Percentiles rank a stretch among this genome's conserved stretches.
These are phyloP conservation scores for Aspergillus japonicus DNA, from an alignment of 2,329 filamentous ascomycete genomes.

Conservation along the genomic window DNA sequence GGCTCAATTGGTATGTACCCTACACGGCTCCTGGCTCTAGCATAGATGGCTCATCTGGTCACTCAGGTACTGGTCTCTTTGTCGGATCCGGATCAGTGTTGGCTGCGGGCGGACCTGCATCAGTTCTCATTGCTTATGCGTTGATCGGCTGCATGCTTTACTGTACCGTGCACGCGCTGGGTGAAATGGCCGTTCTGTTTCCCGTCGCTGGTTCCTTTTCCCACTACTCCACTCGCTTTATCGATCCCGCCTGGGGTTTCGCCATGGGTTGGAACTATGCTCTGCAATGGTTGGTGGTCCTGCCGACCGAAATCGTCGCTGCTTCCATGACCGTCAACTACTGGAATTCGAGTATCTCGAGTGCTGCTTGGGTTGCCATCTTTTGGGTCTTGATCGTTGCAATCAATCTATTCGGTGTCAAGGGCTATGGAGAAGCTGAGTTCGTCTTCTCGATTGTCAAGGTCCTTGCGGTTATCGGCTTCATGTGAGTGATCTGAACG, in stretches of 20 bases:
- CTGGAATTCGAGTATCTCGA: slow-evolving; percentile 66
- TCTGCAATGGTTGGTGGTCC: slow-evolving; percentile 78
- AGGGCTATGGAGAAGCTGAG: slow-evolving; percentile 85
- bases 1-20: slow-evolving; percentile 70
- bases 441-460: slow-evolving; percentile 87
- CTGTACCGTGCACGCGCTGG: slow-evolving; percentile 86
- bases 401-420: slow-evolving; percentile 87
- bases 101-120: slow-evolving; percentile 71
- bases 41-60: background rate
- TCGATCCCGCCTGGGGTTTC: slow-evolving; percentile 93
- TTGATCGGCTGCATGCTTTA: slow-evolving; percentile 86
- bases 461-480: slow-evolving; percentile 79
- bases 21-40: slow-evolving; percentile 1
- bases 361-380: slow-evolving; percentile 76
- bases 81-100: slow-evolving; percentile 76
- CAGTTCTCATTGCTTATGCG: slow-evolving; percentile 71
- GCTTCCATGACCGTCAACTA: slow-evolving; percentile 81
- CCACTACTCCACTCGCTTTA: slow-evolving; percentile 84
- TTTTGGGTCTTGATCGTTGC: slow-evolving; percentile 73
- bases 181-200: slow-evolving; percentile 86
- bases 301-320: slow-evolving; percentile 84
- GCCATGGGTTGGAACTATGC: slow-evolving; percentile 96
- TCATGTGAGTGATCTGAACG: slow-evolving; percentile 62
- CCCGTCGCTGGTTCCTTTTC: slow-evolving; percentile 91
- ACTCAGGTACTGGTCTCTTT: slow-evolving; percentile 74